Conservation (phyloP, 2,329 filamentous ascomycete genomes). For the Volutella citrinella region DNA sequence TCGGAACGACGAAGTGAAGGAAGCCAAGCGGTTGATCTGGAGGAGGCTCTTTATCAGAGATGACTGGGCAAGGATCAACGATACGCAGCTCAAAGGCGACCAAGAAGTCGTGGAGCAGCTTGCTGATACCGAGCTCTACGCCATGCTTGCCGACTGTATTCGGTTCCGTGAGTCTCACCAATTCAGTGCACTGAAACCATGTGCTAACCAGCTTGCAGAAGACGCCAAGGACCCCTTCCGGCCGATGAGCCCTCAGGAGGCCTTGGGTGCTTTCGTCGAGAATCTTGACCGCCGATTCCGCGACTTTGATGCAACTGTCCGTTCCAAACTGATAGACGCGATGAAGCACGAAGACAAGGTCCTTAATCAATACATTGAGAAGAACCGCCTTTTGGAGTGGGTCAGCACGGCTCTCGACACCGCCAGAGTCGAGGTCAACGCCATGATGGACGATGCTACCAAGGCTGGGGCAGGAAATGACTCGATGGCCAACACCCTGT, state of each 20-base stretch:
- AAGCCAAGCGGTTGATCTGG: conserved; percentile 70
- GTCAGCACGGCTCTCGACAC: conserved; percentile 36
- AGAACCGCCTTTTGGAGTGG: conserved; percentile 70
- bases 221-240: conserved; percentile 40
- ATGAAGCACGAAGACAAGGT: conserved; percentile 70
- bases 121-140: conserved; percentile 64
- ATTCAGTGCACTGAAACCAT: background rate
- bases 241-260: conserved; percentile 50
- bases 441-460: conserved; percentile 30
- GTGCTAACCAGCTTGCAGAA: conserved; percentile 36
- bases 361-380: conserved; percentile 63
- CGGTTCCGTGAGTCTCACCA: conserved; percentile 55
- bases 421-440: conserved; percentile 34
- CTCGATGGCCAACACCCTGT: conserved; percentile 17
- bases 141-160: conserved; percentile 62
- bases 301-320: conserved; percentile 59
- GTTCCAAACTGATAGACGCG: conserved; percentile 66
- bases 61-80: conserved; percentile 78
- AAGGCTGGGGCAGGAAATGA: conserved; percentile 10
- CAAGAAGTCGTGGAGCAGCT: conserved; percentile 61
- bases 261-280: conserved; percentile 58
- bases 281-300: conserved; percentile 59
- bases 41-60: conserved; percentile 80
- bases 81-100: conserved; percentile 73
- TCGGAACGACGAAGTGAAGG: conserved; percentile 53